These are phyloP conservation scores for Areca catechu DNA, from an alignment of 176 grass and related monocot species.

Conservation along the genomic window DNA sequence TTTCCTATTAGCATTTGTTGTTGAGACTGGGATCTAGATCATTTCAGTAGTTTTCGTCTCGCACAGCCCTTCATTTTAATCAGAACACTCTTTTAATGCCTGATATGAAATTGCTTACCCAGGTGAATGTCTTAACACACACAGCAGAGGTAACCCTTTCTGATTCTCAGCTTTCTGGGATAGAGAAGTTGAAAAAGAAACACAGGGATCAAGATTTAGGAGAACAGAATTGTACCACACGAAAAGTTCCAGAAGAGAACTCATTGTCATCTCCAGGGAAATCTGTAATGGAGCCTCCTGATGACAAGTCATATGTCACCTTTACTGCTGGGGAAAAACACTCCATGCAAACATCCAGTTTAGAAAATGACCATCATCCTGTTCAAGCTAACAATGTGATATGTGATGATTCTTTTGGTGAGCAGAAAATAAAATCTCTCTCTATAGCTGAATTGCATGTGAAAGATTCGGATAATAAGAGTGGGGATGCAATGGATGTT, in stretches of 20 bases:
- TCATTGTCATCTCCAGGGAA: constrained; percentile 10
- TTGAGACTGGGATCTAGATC: too few species aligned
- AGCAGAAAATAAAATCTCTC: not conserved
- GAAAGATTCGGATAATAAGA: too few species aligned
- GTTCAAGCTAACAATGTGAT: too few species aligned
- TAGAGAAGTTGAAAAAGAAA: constrained; percentile 35
- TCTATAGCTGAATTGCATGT: too few species aligned
- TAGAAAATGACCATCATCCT: constrained; percentile 5
- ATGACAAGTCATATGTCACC: not conserved
- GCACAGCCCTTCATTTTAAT: too few species aligned
- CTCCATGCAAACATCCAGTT: not conserved
- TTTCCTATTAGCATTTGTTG: too few species aligned
- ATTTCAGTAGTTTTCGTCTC: too few species aligned
- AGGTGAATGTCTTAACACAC: constrained; percentile 83
- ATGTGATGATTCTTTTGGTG: constrained; percentile 1
- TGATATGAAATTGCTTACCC: constrained; percentile 10
- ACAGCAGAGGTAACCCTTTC: constrained; percentile 29
- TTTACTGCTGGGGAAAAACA: too few species aligned
- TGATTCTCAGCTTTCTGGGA: constrained; percentile 6
- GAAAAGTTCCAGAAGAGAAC: constrained; percentile 4
- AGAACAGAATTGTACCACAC: constrained; percentile 19
- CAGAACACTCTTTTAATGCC: not conserved
- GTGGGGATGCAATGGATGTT: not conserved
- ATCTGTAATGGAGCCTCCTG: constrained; percentile 14
- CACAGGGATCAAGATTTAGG: constrained; percentile 35